Percentiles rank a stretch among this genome's conserved stretches.
Conservation (phyloP, 257 asterid species). For the Verbena officinalis region DNA sequence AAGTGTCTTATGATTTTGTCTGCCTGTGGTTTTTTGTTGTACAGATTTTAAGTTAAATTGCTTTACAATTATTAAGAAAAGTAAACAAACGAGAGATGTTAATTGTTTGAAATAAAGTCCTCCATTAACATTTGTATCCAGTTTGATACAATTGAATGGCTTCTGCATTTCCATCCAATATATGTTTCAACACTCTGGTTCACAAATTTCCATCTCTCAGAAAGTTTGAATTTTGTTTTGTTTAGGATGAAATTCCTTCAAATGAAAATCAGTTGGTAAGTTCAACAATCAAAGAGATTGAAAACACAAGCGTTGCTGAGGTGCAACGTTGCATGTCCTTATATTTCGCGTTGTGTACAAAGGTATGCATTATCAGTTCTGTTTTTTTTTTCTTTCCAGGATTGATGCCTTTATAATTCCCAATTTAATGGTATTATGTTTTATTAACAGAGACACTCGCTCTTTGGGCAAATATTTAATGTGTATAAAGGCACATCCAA, state of each 20-base stretch:
- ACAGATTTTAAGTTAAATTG: background rate
- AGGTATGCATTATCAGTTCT: constrained; percentile 56
- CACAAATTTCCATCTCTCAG: too few species aligned
- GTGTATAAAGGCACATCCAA: constrained; percentile 59
- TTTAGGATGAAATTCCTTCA: constrained; percentile 60
- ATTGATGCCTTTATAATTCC: constrained; percentile 19
- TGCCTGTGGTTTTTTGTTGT: background rate
- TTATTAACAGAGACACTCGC: constrained; percentile 83
- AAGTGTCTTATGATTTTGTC: background rate
- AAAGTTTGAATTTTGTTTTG: constrained; percentile 24
- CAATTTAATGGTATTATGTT: constrained; percentile 27
- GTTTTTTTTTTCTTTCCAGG: constrained; percentile 21
- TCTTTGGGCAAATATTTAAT: constrained; percentile 73
- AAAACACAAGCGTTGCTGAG: constrained; percentile 60
- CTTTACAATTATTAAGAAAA: background rate
- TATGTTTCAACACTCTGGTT: constrained; percentile 12
- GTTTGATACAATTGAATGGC: constrained; percentile 8
- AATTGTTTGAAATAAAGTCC: background rate
- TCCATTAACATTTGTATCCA: too few species aligned
- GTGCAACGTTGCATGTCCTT: constrained; percentile 88
- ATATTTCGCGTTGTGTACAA: constrained; percentile 94
- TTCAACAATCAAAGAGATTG: constrained; percentile 47
- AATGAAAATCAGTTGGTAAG: constrained; percentile 47
- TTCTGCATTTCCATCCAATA: constrained; percentile 16
- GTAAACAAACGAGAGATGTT: constrained; percentile 1